Evolutionary conservation across 805 yeast genomes (phyloP), one percentile per base, ranked within the genome.

Genomic region (Candida ficus): DNA sequence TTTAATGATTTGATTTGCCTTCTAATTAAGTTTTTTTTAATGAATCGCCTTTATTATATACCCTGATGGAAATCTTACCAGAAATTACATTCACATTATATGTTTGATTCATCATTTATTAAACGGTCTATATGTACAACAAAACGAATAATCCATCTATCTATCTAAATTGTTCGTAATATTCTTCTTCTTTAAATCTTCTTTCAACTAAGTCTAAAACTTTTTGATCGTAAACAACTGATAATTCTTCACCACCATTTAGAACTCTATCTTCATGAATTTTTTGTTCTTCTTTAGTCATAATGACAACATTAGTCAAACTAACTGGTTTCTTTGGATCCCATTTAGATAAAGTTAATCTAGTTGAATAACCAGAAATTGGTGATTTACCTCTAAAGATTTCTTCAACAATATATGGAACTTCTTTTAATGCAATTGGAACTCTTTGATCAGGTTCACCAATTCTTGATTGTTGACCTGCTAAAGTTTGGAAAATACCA

Each of bases 351-450:
- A 93, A 69, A 1, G 91, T 77, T 44, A 91, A 67, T 52, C 89
- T 76, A 1, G 95, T 85, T 6, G 90, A 81, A 52, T 72, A 85
- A 16, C 90, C 84, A 14, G 95, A 82, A 12, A 90, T 72, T 14
- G 95, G 93, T 0, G 96, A 83, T 61, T 89, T 88, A 12, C 98
- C 97, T 46, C 95, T 78, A 68, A 80, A 93, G 3, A 93, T 83
- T 63, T 93, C 99, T 57, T 91, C 98, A 27, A 90, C 69, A 13
- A 91, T 70, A 57, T 89, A 93, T 33, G 79, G 83, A 21, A 87
- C 79, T 45, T 93, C 99, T 35, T 64, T 67, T 41, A 80, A 53
- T 1, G 88, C 71, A 22, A 85, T 68, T 26, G 91, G 91, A n/a
- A 86, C 77, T 33, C 88, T 70, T 60, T 82, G 90, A 38, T 82